Conservation (phyloP, 306 rosid species). For the Carpinus fangiana region DNA sequence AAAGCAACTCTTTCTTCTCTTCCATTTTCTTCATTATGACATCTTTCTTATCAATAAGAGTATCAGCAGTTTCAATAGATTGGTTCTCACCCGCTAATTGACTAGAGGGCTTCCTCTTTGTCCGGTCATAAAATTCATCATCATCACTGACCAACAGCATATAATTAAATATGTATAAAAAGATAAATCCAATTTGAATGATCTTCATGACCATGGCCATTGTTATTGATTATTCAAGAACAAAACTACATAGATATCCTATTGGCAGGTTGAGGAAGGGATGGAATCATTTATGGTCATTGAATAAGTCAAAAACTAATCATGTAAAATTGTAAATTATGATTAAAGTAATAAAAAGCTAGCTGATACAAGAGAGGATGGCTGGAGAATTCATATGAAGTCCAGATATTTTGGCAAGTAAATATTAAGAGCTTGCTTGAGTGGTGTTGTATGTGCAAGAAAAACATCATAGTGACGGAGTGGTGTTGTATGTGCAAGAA, state of each 20-base stretch:
- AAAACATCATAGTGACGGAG: too few relatives aligned
- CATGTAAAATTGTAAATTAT: background rate
- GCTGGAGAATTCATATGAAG: background rate
- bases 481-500: too few relatives aligned
- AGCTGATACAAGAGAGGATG: background rate
- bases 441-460: too few relatives aligned
- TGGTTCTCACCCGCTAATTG: constrained; percentile 59
- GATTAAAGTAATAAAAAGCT: background rate
- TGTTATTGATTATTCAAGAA: background rate
- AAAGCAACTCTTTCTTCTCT: constrained; percentile 61
- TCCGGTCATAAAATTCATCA: constrained; percentile 95
- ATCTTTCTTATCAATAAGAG: constrained; percentile 90
- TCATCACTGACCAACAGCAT: constrained; percentile 62
- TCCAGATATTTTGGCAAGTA: background rate
- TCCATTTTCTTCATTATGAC: constrained; percentile 63
- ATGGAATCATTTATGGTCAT: background rate
- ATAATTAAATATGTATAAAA: constrained; percentile 16
- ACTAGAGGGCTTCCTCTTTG: constrained; percentile 59
- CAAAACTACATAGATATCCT: background rate
- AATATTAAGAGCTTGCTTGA: too few relatives aligned
- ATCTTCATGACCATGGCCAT: background rate
- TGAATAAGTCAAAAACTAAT: background rate
- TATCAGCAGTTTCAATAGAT: constrained; percentile 82
- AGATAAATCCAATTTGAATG: background rate
- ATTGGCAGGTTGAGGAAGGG: background rate